A percentile compares a stretch with the other conserved stretches of the same genome.
phyloP scores from a whole-genome alignment of 371 early-diverging fungal genomes.

The Zopfochytrium polystomum region DNA sequence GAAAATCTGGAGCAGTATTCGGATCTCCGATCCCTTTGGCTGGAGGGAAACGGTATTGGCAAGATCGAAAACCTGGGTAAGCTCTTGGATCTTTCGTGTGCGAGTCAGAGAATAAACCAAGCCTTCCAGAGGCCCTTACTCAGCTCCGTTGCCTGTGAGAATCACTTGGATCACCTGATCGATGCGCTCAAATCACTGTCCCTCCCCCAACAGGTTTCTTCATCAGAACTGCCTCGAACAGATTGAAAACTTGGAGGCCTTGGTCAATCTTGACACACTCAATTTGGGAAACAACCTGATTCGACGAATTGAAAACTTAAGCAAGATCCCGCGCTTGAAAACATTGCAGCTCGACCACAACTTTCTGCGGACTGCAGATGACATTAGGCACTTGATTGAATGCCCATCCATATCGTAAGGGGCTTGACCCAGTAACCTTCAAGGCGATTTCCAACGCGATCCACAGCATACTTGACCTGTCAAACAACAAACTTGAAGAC shows the following conservation, averaged over 20 bases:
- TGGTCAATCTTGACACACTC: conserved; percentile 49
- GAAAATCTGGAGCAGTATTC: conserved; percentile 48
- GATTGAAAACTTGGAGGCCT: conserved; percentile 37
- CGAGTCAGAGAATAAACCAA: background rate
- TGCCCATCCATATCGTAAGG: too few species aligned
- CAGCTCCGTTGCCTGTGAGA: conserved; percentile 47
- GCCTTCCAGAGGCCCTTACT: conserved; percentile 22
- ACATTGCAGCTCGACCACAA: conserved; percentile 51
- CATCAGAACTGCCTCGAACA: conserved; percentile 55
- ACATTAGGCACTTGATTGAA: conserved; percentile 32
- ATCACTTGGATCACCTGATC: too few species aligned
- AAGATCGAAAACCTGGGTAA: conserved; percentile 42
- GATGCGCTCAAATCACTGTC: too few species aligned
- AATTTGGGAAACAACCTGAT: conserved; percentile 54
- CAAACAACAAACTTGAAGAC: conserved; percentile 54
- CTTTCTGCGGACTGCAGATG: conserved; percentile 41
- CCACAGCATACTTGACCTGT: conserved; percentile 47
- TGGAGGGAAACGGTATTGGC: conserved; percentile 55
- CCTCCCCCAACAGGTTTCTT: conserved; percentile 37
- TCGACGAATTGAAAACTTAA: conserved; percentile 34
- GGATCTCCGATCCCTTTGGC: conserved; percentile 50
- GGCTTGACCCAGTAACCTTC: too few species aligned
- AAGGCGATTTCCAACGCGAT: too few species aligned
- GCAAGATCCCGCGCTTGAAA: conserved; percentile 29
- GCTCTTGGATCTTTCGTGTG: conserved; percentile 5